Evolutionary conservation across 164 flowering plant genomes (phyloP), one percentile per base, ranked within the genome.

Genomic region (Magnolia officinalis): DNA sequence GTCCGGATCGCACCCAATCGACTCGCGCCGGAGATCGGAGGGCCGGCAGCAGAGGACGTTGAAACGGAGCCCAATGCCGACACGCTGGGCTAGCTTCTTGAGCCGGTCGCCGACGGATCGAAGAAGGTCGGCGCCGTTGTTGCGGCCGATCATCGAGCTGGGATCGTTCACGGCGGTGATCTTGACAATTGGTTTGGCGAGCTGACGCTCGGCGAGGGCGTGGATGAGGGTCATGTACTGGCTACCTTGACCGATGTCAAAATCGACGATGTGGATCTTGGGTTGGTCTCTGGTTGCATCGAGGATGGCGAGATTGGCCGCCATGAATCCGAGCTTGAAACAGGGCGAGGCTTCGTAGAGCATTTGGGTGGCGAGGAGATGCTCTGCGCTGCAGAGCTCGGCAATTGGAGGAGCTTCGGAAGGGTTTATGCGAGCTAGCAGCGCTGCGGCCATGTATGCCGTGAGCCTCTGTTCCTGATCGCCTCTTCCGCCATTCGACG

Each of bases 321-420:
- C 93, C 88, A 87, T 81, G 80, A 92, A 87, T 0, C 92, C 91
- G 0, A 90, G 86, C 83, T 87, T 89, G 88, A 93, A 95, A 74
- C 95, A 92, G 0, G 90, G 89, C 4, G 94, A 92, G 1, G 82
- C 74, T 9, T 95, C 92, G 78, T 82, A 88, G 19, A 93, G 81
- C 76, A 77, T 78, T 75, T 90, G 92, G 11, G 84, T 85, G 24
- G 92, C 78, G 1, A 45, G 51, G 19, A 70, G 74, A 65, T 91
- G 95, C 10, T 90, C 92, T 8, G 65, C 73, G 21, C 82, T 49
- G 77, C 50, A 82, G 8, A 88, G 80, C 80, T 88, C 90, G 2
- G 76, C 8, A 9, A 76, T 80, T 16, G 85, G 83, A 0, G 83
- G 75, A 1, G 83, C 45, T 63, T 85, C 90, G 2, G 71, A 19